These are phyloP conservation scores for Claviceps sp. DNA, from an alignment of 2,329 filamentous ascomycete genomes.

Conservation along the genomic window DNA sequence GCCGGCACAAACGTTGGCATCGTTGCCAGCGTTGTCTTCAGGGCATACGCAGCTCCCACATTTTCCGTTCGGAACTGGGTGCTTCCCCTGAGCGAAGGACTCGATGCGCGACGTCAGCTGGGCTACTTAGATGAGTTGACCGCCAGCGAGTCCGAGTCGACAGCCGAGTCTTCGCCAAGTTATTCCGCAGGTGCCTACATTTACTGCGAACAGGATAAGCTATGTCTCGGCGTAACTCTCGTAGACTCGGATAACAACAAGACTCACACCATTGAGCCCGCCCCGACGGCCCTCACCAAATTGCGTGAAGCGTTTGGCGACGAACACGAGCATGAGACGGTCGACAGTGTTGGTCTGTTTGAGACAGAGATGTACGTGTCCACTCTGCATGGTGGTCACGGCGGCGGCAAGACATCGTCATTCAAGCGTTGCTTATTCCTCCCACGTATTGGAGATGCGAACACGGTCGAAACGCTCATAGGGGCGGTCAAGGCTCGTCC, in stretches of 20 bases:
- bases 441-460: conserved; percentile 26
- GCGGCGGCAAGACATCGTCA: conserved; percentile 42
- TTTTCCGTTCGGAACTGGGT: conserved; percentile 29
- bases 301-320: conserved; percentile 18
- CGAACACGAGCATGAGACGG: conserved; percentile 17
- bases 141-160: neutral
- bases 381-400: conserved; percentile 43
- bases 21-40: conserved; percentile 39
- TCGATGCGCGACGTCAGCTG: conserved; percentile 2
- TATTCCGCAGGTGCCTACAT: neutral
- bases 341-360: conserved; percentile 39
- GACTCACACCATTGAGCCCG: neutral
- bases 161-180: neutral
- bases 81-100: conserved; percentile 18
- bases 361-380: conserved; percentile 49
- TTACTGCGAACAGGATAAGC: neutral
- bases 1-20: conserved; percentile 48
- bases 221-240: neutral
- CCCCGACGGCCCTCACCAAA: neutral
- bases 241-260: neutral
- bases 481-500: conserved; percentile 34
- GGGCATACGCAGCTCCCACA: conserved; percentile 26
- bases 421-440: conserved; percentile 54
- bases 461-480: conserved; percentile 25
- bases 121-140: neutral